phyloP scores from a whole-genome alignment of 179 eudicot species.

The Patellifolia procumbens region DNA sequence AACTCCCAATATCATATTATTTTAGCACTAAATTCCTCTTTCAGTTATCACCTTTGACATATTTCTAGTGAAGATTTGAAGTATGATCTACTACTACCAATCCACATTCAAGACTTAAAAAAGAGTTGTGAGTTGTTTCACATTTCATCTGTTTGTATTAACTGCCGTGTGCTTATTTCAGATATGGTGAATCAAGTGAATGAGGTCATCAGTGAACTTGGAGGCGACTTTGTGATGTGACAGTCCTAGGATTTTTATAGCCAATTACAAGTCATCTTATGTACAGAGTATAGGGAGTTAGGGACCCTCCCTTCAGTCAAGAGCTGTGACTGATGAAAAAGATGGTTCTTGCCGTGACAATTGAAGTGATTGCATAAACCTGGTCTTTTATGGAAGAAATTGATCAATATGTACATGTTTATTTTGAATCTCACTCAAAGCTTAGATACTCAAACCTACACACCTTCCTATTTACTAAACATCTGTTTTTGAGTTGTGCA shows the following conservation, averaged over 20 bases:
- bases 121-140: neutral
- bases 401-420: too few relatives aligned
- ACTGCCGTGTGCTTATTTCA: conserved; percentile 29
- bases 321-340: neutral
- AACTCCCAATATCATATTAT: neutral
- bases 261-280: conserved; percentile 2
- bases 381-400: too few relatives aligned
- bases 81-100: too few relatives aligned
- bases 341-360: neutral
- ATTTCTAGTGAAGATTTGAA: neutral
- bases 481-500: too few relatives aligned
- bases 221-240: conserved; percentile 43
- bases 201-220: conserved; percentile 60
- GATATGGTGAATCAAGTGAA: conserved; percentile 68
- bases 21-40: neutral
- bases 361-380: too few relatives aligned
- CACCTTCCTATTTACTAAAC: too few relatives aligned
- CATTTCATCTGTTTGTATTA: conserved; percentile 1
- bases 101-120: neutral
- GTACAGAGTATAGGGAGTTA: neutral
- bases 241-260: neutral
- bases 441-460: too few relatives aligned
- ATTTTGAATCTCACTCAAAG: too few relatives aligned
- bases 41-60: neutral
- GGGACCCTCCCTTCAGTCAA: neutral